Percentiles rank a stretch among this genome's conserved stretches.
phyloP scores from a whole-genome alignment of 345 rosid genomes.

The Streptanthus diversifolius region DNA sequence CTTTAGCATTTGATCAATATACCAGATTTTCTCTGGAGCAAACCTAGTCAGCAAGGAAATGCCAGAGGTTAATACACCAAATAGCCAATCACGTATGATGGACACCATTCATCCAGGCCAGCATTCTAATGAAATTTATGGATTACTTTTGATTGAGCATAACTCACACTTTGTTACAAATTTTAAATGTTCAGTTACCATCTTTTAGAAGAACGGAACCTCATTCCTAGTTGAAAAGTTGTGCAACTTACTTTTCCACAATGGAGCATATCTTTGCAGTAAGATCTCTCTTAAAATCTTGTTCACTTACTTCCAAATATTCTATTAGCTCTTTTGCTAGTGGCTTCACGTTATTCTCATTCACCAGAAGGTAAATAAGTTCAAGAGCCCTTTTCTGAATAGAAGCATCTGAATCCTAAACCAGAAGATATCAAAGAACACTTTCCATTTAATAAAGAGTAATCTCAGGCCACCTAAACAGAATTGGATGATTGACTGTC shows the following conservation, averaged over 20 bases:
- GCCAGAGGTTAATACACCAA: slow-evolving; percentile 25
- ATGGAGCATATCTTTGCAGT: slow-evolving; percentile 95
- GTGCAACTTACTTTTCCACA: slow-evolving; percentile 79
- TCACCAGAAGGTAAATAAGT: slow-evolving; percentile 75
- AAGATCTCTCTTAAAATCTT: slow-evolving; percentile 92
- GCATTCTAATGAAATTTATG: slow-evolving; percentile 1
- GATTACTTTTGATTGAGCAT: slow-evolving; percentile 6
- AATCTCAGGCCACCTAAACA: slow-evolving; percentile 1
- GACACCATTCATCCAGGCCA: slow-evolving; percentile 14
- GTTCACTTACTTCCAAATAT: slow-evolving; percentile 88
- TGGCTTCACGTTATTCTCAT: slow-evolving; percentile 77
- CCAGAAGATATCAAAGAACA: slow-evolving; percentile 33
- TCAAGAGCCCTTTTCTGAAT: slow-evolving; percentile 95
- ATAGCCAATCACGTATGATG: background rate
- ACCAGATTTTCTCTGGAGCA: slow-evolving; percentile 93
- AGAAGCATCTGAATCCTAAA: slow-evolving; percentile 97
- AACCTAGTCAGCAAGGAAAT: slow-evolving; percentile 55
- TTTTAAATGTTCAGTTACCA: slow-evolving; percentile 11
- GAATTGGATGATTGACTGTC: slow-evolving; percentile 8
- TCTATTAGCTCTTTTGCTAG: slow-evolving; percentile 83
- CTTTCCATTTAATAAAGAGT: slow-evolving; percentile 8
- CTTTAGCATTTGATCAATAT: slow-evolving; percentile 98
- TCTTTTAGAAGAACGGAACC: background rate
- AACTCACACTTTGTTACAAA: background rate
- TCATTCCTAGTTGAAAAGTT: slow-evolving; percentile 16